These are phyloP conservation scores for Tritrichomonas foetus DNA, from an alignment of 208 protist species.

Conservation along the genomic window DNA sequence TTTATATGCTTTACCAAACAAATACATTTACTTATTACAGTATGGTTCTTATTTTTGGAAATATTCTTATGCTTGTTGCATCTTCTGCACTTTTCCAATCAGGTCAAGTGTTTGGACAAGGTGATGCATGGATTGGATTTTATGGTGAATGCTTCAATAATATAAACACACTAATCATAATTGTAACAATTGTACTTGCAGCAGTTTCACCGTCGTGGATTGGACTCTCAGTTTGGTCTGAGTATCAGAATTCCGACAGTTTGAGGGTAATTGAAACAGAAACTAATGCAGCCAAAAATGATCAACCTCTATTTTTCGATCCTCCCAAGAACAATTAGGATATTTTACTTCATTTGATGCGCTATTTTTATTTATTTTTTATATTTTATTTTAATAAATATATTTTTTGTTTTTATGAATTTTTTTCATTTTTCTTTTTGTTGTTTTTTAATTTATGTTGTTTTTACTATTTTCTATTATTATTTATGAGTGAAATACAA, in stretches of 20 bases:
- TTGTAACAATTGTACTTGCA: neutral
- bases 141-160: slow-evolving; percentile 17
- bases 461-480: too few species aligned
- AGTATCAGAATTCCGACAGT: neutral
- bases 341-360: neutral
- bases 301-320: neutral
- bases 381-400: too few species aligned
- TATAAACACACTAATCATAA: neutral
- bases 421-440: too few species aligned
- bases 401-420: too few species aligned
- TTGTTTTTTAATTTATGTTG: too few species aligned
- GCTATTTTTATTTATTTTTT: too few species aligned
- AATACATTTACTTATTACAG: slow-evolving; percentile 6
- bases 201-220: neutral
- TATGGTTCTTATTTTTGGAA: neutral
- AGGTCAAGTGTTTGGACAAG: neutral
- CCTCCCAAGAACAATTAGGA: neutral
- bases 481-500: too few species aligned
- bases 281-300: neutral
- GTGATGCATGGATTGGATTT: neutral
- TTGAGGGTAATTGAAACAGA: neutral
- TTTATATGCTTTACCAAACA: neutral
- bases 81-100: neutral
- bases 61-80: neutral
- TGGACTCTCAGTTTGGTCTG: neutral